A percentile compares a stretch with the other conserved stretches of the same genome.
Conservation (phyloP, 192 early-diverging fungal species). For the Martensiomyces pterosporus region DNA sequence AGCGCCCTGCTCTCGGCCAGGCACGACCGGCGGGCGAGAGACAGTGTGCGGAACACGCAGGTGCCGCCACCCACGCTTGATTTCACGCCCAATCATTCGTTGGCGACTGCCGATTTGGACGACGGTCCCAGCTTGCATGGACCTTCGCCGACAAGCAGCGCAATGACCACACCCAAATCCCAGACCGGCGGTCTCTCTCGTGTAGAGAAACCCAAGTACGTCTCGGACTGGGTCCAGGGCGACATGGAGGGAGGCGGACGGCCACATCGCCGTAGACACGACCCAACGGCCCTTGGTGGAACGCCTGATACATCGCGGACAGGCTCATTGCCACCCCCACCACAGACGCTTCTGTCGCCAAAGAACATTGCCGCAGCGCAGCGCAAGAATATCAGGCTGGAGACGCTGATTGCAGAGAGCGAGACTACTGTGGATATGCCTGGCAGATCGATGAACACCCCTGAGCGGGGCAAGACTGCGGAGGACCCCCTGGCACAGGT, state of each 20-base stretch:
- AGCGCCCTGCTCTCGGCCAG: constrained; percentile 36
- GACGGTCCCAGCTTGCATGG: no score
- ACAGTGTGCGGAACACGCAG: constrained; percentile 3
- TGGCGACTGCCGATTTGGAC: no score
- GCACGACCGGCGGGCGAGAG: constrained; percentile 19
- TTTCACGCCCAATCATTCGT: constrained; percentile 1
- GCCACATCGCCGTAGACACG: constrained; percentile 39
- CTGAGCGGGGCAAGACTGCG: constrained; percentile 7
- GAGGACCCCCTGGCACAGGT: constrained; percentile 6
- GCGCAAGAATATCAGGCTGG: constrained; percentile 10
- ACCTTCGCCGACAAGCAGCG: not conserved
- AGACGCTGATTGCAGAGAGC: not conserved
- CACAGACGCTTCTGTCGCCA: constrained; percentile 39
- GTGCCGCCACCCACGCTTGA: constrained; percentile 15
- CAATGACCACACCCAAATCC: constrained; percentile 37
- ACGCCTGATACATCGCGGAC: no score
- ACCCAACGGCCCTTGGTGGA: constrained; percentile 7
- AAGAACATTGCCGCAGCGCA: constrained; percentile 30
- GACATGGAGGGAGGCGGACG: constrained; percentile 40
- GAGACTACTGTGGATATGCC: not conserved
- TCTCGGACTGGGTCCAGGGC: constrained; percentile 26
- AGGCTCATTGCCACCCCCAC: no score
- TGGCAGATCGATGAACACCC: constrained; percentile 1
- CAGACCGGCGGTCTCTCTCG: constrained; percentile 6
- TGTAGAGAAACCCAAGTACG: constrained; percentile 18